Evolutionary conservation across 805 yeast genomes (phyloP).

Genomic region (Candida xyloterini): DNA sequence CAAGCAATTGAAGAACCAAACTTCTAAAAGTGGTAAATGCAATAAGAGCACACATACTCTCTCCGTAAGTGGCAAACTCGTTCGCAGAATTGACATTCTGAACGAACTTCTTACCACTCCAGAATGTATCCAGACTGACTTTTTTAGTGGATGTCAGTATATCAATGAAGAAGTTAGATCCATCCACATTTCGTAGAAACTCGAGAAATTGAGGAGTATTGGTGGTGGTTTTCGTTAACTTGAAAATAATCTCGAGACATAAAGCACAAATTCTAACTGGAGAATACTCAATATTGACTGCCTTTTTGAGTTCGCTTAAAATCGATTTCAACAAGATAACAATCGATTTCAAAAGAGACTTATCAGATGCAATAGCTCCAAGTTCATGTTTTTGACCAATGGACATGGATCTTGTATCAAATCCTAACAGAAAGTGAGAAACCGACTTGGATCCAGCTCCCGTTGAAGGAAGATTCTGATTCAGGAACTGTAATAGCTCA

Average conservation of each 20-base stretch:
- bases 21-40: conserved; percentile 62
- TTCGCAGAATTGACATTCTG: conserved; percentile 39
- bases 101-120: conserved; percentile 50
- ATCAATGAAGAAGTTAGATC: conserved; percentile 44
- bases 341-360: conserved; percentile 56
- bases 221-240: conserved; percentile 54
- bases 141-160: conserved; percentile 52
- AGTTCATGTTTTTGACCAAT: conserved; percentile 42
- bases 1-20: conserved; percentile 58
- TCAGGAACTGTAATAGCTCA: conserved; percentile 57
- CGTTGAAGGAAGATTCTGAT: conserved; percentile 40
- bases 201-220: conserved; percentile 51
- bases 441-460: conserved; percentile 45
- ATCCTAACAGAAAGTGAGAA: conserved; percentile 79
- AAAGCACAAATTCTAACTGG: conserved; percentile 58
- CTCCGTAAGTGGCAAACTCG: conserved; percentile 33
- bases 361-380: conserved; percentile 52
- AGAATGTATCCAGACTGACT: conserved; percentile 50
- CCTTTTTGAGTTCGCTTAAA: conserved; percentile 35
- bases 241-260: conserved; percentile 59
- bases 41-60: conserved; percentile 51
- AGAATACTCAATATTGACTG: conserved; percentile 43
- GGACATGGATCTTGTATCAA: conserved; percentile 47
- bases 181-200: conserved; percentile 46
- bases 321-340: conserved; percentile 48